Base-by-base conservation (phyloP, 768 basidiomycete species). In the Nidula microcarpa region DNA sequence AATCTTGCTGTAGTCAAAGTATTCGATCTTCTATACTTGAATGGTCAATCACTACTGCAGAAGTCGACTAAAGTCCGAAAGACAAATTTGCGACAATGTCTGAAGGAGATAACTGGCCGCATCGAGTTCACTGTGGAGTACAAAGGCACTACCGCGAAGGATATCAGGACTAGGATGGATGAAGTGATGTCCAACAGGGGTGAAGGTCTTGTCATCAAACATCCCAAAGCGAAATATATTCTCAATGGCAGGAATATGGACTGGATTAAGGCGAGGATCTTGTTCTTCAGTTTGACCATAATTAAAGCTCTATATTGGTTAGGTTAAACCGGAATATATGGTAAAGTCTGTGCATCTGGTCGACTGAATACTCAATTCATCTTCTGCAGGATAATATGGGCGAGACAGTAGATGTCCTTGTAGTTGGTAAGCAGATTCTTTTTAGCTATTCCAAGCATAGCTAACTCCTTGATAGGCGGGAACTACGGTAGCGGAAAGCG, bases 161-260 rank as follows among this genome's bases (percentile, higher is more conserved):
- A 98, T 63, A 86, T 99, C 9, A 78, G 91, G 48, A 71, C 74
- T 33, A 79, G 78, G 57, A 86, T 99, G 84, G 87, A 94, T 49
- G 79, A 86, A 51, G 76, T 98, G 49, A 86, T 99, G 79, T 86
- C 83, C 32, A 68, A 76, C 16, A 84, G 92, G 51, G 97, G 97
- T 3, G 97, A 98, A 68, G 97, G 97, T 0, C 73, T 99, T 10
- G 89, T 98, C 6, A 79, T 98, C 54, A 99, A 99, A 67, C 87
- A 94, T 59, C 86, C 87, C 0, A 70, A 80, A 18, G 82, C 89
- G 0, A 79, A 85, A 55, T 99, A 99, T 67, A 76, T 84, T 10
- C 72, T 97, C 43, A 94, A 95, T 60, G 93, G 91, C 1, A 77
- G 97, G 54, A 92, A 89, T 60, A 81, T 85, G 66, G 88, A 91